phyloP scores from a whole-genome alignment of 1,139 yeast genomes.

The Hyphopichia khmerensis region DNA sequence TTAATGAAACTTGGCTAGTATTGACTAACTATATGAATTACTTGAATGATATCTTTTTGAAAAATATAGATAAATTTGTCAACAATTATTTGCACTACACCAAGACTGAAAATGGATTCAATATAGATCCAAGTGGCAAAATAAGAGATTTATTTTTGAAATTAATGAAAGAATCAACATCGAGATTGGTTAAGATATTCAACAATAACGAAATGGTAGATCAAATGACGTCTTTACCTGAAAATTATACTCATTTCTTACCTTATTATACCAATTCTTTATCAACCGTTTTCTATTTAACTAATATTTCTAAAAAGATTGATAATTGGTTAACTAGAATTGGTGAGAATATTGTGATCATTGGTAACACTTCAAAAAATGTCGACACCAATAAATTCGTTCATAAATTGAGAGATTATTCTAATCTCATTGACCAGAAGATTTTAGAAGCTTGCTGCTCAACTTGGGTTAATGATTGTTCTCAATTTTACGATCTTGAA shows the following conservation, averaged over 20 bases:
- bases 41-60: slow-evolving; percentile 31
- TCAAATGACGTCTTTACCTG: slow-evolving; percentile 38
- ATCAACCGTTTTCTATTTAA: slow-evolving; percentile 38
- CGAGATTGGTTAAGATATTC: slow-evolving; percentile 30
- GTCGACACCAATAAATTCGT: slow-evolving; percentile 39
- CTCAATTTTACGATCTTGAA: slow-evolving; percentile 46
- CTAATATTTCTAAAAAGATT: slow-evolving; percentile 28
- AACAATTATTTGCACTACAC: slow-evolving; percentile 39
- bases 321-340: slow-evolving; percentile 31
- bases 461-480: slow-evolving; percentile 49
- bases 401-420: slow-evolving; percentile 33
- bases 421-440: slow-evolving; percentile 36
- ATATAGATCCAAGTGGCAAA: slow-evolving; percentile 31
- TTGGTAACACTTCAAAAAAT: slow-evolving; percentile 35
- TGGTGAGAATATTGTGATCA: slow-evolving; percentile 31
- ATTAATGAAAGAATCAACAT: slow-evolving; percentile 25
- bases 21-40: slow-evolving; percentile 37
- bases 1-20: slow-evolving; percentile 48
- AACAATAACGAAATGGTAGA: slow-evolving; percentile 27
- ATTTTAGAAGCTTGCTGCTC: slow-evolving; percentile 46
- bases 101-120: slow-evolving; percentile 14
- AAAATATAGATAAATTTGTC: slow-evolving; percentile 33
- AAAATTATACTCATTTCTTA: slow-evolving; percentile 35
- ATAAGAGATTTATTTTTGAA: slow-evolving; percentile 28
- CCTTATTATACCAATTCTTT: slow-evolving; percentile 45